Base-by-base conservation (phyloP, 345 rosid genomes). In the Salix caprea region DNA sequence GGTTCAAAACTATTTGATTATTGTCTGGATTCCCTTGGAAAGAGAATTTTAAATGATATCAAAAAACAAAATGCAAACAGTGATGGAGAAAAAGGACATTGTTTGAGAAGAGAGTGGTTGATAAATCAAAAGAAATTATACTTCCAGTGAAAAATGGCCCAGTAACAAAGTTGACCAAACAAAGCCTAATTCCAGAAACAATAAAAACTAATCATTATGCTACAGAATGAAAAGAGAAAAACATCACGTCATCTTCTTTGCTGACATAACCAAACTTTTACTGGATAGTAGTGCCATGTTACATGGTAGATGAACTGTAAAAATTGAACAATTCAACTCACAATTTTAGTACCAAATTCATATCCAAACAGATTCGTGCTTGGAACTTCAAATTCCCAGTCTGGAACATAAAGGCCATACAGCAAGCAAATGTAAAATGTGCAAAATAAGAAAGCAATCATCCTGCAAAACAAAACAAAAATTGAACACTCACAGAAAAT, bases 361-460 rank as follows among this genome's bases (percentile, higher is more conserved):
- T 76, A 70, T 19, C 66, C 76, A 60, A 56, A 81, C 32, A 67
- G 36, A 74, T 73, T 70, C 30, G 67, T 58, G 62, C 74, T 71
- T 32, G 80, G 74, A 67, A 81, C 82, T 77, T 86, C 87, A 77
- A 81, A 89, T 78, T 79, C 81, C 92, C 90, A 89, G 80, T 86
- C 76, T 70, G 92, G 90, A 83, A 87, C 86, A 84, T 76, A 82
- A 71, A 89, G 88, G 72, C 89, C 89, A 80, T 89, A 86, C 36
- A 86, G 73, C 81, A 86, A 74, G 80, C 83, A 77, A 80, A 83
- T 79, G 73, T 89, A 87, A 67, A 82, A 15, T 37, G 79, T 69
- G 78, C 89, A 82, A 58, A 87, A 65, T 1, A 81, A 67, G 56
- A 80, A 48, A 75, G 86, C 80, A 80, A 79, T 68, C 73, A 83